Evolutionary conservation across 2,329 filamentous ascomycete species (phyloP), one percentile per base, ranked within the genome.

Genomic region (Ophiostoma pallidulum): DNA sequence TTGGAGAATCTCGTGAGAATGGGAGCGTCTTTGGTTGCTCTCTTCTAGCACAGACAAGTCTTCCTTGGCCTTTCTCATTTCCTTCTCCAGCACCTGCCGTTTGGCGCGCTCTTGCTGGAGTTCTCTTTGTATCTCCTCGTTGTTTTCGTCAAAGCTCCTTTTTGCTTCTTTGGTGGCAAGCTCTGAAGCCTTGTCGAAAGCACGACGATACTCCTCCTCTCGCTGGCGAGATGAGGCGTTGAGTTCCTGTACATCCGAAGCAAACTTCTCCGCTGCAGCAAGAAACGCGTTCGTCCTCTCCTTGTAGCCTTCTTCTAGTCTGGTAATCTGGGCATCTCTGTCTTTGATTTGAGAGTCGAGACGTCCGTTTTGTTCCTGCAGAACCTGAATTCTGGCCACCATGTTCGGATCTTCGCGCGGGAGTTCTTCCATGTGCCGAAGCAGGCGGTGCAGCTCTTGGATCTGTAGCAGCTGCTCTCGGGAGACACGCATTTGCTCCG

Each of bases 91-190:
- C 10, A 29, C 31, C 31, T 51, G 50, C 4, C 52, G 33, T 32
- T 50, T 56, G 3, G 24, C 2, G 1, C 50, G 49, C 24, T 51
- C 52, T 37, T 50, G 47, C 13, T 53, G 51, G 3, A 56, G 49
- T 12, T 50, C 50, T 7, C 41, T 45, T 18, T 45, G 28, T 8
- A 36, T 31, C 18, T 48, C 48, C 1, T 47, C 22, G 10, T 37
- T 44, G 46, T 35, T 45, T 8, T 47, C 48, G 19, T 54, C 52
- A 2, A 54, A 24, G 4, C 9, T 22, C 19, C 33, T 12, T 20
- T 14, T 43, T 3, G 47, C 39, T 22, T 54, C 52, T 19, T 40
- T 37, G 3, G 31, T 22, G 2, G 52, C 50, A 20, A 50, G 32
- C 0, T 52, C 45, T 4, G 35, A 33, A 0, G 47, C 44, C 16